Base-by-base conservation (phyloP, 1,139 yeast genomes). In the Kodamaea arcana region DNA sequence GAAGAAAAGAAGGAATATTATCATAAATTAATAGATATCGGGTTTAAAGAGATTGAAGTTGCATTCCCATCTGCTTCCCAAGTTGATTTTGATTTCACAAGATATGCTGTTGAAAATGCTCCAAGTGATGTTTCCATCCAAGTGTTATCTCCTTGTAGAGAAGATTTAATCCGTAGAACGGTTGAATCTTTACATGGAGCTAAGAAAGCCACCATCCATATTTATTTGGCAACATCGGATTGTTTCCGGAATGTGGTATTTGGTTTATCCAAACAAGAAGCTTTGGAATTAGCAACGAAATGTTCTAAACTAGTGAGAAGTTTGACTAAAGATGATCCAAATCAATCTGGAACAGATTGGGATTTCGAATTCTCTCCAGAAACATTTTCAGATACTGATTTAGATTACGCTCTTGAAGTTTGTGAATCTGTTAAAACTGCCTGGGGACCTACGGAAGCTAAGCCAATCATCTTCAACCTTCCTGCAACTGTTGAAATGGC, bases 401-500 rank as follows among this genome's bases (percentile, higher is more conserved):
- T 82, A 15, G 95, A 85, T 35, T 90, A 76, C 54, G 90, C 94
- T 11, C 69, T 92, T 12, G 76, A 81, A 53, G 80, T 92, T 33
- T 87, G 97, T 64, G 95, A 90, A 58, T 96, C 96, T n/a, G 97
- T 92, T 32, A 86, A 86, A 62, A 68, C 69, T 20, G 97, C 92
- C 7, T 92, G 98, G 98, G 88, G 69, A 41, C 97, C 97, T 35
- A 63, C 85, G 5, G 80, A 48, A 22, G 92, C 84, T 40, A 73
- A 77, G 46, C 96, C 96, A 41, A 87, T 92, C 50, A 87, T 92
- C 48, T 90, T 92, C 73, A 92, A 92, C 67, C 73, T 92, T 50
- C 98, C 98, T 9, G 97, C 98, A 28, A 92, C 98, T n/a, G 97
- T 92, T 26, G 98, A 92, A 67, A 84, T 90, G 75, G 69, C 95